Evolutionary conservation across 2,329 filamentous ascomycete genomes (phyloP), one percentile per base, ranked within the genome.

Genomic region (Xylariaceae sp.): DNA sequence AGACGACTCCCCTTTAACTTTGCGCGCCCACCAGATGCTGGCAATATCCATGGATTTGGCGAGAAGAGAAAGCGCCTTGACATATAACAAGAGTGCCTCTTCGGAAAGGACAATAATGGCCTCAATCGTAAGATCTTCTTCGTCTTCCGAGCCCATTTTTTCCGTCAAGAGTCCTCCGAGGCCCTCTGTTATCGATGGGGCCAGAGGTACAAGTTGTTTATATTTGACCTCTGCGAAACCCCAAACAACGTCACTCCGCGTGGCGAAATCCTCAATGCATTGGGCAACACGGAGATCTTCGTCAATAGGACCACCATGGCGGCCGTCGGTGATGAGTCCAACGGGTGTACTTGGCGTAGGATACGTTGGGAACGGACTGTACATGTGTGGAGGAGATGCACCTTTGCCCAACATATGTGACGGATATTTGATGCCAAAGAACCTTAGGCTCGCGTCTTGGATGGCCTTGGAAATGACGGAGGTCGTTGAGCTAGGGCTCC

Each of bases 201-300:
- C 86, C 50, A 94, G 78, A 2, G 94, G 94, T 53, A 97, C 85
- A n/a, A 99, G 82, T 74, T 99, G 94, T 74, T 95, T 94, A 75
- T 95, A 97, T 75, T 99, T 99, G 71, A 99, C 93, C 75, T 99
- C 93, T 4, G 94, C 94, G 74, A 99, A 97, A 2, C 93, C 92
- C 72, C 92, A 99, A 2, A 99, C 92, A 51, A 97, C 94, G 73
- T 99, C 92, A 71, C 92, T 97, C 45, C 92, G 83, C 37, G 92
- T 94, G 1, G 94, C 94, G 64, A 90, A 88, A 67, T 97, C 92
- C 73, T 99, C 93, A 59, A 97, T 92, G 50, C 85, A 82, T 69
- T 92, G 88, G 2, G 93, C 86, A 47, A 89, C 86, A 64, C 84
- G 85, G 13, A 82, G 80, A 71, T 97, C 94, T 70, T 97, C 92